Evolutionary conservation across 371 early-diverging fungal genomes (phyloP), one percentile per base, ranked within the genome.

Genomic region (Synchytrium microbalum): DNA sequence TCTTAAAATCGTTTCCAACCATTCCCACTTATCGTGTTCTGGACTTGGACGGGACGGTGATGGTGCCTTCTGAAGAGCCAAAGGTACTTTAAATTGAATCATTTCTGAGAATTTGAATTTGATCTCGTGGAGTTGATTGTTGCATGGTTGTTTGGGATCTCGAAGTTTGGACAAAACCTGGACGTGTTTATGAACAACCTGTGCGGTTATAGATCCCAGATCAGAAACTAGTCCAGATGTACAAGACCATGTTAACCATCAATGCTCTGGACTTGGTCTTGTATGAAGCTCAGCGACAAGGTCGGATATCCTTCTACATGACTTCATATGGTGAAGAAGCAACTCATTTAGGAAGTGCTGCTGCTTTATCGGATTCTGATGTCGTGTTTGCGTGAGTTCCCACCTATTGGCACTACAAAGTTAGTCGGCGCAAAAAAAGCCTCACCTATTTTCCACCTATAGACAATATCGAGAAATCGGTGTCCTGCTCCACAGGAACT

Each of bases 251-350:
- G 95, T 61, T 95, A 30, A 84, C 86, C 0, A 78, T 96, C 58
- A 92, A 93, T 69, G 80, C 84, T 29, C 91, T 96, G 90, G 98
- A 97, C 72, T 70, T 88, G 67, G 87, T 97, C 63, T 71, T 97
- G 70, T 96, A 95, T 73, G 96, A 97, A 66, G 94, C 95, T n/a
- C 98, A 98, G 75, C 83, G 97, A 8, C 98, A 98, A 73, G 98
- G 98, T 10, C 89, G 96, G 60, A 94, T 98, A 61, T 91, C 92
- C 62, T 97, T 98, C 65, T 98, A 98, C 79, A 96, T 96, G 96
- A 98, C 98, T 32, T 88, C 85, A 72, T 95, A 91, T 78, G 98
- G 98, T 55, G 98, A 98, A 79, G 98, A 97, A 75, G 97, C 95
- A 23, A 77, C 86, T 1, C 86, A 88, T 72, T 86, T 96, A 62